Evolutionary conservation across 2,329 filamentous ascomycete genomes (phyloP), one percentile per base, ranked within the genome.

Genomic region (Nemania sp.): DNA sequence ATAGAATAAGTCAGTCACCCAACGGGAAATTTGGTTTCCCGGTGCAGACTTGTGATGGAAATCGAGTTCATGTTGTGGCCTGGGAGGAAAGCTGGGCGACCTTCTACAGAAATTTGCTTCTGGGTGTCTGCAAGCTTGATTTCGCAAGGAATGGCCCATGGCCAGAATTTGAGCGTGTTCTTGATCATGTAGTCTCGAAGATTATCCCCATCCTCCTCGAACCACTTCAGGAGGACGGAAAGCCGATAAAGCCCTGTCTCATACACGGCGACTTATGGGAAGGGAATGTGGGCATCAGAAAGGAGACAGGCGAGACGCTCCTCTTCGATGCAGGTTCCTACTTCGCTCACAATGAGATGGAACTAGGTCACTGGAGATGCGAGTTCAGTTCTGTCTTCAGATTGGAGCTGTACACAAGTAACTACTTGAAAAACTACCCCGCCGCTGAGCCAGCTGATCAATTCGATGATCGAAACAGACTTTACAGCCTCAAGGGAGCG

Each of bases 81-180:
- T 72, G 64, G 59, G 64, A 68, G 29, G 63, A 49, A 8, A 67
- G 56, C 41, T 72, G 66, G 69, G 63, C 64, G 1, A 62, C 66
- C 0, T 73, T 75, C 56, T 76, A 65, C 65, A 56, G 62, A 7
- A 74, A 74, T 10, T 57, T 75, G 10, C 53, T 77, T 24, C 53
- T 59, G 1, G 71, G 67, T 15, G 70, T 73, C 3, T 74, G 72
- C 51, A 45, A 62, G 11, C 54, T 73, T 1, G 73, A 77, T 53
- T 26, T 68, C 0, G 52, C 67, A 18, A 24, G 29, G 10, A 75
- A 76, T 61, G 72, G 74, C 1, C 54, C 58, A 1, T 76, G 72
- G 73, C 57, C 69, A 6, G 67, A 73, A 41, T 58, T 73, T 2
- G 72, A 76, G 24, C 57, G 56, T 0, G 72, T 70, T 20, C 45